Evolutionary conservation across 169 alveolate genomes (phyloP), one percentile per base, ranked within the genome.

Genomic region (Eimeria sp.): DNA sequence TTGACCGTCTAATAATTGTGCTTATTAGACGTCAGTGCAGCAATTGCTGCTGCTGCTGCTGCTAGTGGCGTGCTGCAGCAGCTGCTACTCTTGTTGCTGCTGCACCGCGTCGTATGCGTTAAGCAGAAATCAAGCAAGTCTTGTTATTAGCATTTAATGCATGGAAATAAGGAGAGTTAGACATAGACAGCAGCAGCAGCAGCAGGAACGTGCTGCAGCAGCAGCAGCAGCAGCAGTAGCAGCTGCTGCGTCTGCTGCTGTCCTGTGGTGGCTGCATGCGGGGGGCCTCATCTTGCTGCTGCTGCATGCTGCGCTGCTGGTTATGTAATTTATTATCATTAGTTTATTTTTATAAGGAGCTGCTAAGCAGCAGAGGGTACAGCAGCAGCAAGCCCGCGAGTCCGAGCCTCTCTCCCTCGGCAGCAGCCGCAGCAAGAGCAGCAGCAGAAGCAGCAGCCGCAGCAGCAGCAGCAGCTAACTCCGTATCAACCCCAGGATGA

Each of bases 401-500:
- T 11, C 88, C 45, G 86, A 27, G 78, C 43, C 78, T n/a, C 78
- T 3, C 78, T 67, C 43, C 78, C 78, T 34, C 54, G 34, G 61
- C 40, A 75, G 30, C 86, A 43, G 25, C 86, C 47, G 67, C 89
- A 22, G 45, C 70, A 49, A 22, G 70, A 27, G 40, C 91, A 11
- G 91, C 76, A 57, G 57, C 51, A 61, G 91, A 76, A 47, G 75
- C 91, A n/a, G 75, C 91, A 30, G 57, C 75, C 54, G 91, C 91
- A 13, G 91, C 91, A 83, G 91, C 76, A 80, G 89, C 89, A 80
- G 89, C 54, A 80, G 70, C 87, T 5, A 47, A 13, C 49, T 34
- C 45, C 25, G 47, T 6, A 10, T 10, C 34, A 76, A 76, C 22
- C 43, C 16, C 61, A 76, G 61, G 63, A 76, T 34, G 63, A 76